Conservation (phyloP, 1,284 basidiomycete genomes). For the Entoloma clypeatum region DNA sequence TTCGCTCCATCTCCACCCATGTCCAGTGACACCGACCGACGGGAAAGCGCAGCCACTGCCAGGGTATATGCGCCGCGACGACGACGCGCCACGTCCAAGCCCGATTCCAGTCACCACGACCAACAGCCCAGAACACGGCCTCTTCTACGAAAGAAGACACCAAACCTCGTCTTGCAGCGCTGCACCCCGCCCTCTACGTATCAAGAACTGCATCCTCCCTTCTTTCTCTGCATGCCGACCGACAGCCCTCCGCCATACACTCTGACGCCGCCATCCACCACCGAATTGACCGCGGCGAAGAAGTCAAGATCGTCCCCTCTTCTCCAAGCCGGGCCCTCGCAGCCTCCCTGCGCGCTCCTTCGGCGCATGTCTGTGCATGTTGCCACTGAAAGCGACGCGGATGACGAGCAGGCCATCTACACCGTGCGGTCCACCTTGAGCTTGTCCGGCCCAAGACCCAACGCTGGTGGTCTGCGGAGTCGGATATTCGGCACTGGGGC, state of each 20-base stretch:
- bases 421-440: constrained; percentile 9
- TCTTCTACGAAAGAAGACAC: too few relatives aligned
- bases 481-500: constrained; percentile 15
- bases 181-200: constrained; percentile 4
- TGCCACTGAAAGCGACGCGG: constrained; percentile 17
- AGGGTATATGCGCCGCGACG: too few relatives aligned
- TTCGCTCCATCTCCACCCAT: too few relatives aligned
- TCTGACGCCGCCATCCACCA: constrained; percentile 13
- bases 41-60: too few relatives aligned
- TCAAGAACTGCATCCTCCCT: constrained; percentile 12
- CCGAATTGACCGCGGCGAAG: constrained; percentile 11
- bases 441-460: constrained; percentile 2
- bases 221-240: constrained; percentile 20
- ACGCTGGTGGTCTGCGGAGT: constrained; percentile 6
- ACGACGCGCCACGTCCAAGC: too few relatives aligned
- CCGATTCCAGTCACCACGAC: too few relatives aligned
- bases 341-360: constrained; percentile 19
- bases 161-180: too few relatives aligned
- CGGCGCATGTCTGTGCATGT: constrained; percentile 11
- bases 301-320: constrained; percentile 24
- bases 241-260: constrained; percentile 19
- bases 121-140: too few relatives aligned
- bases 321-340: constrained; percentile 15
- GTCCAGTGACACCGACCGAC: too few relatives aligned
- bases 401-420: constrained; percentile 7